Percentiles rank a stretch among this genome's conserved stretches.
These are phyloP conservation scores for Rutstroemia sp. DNA, from an alignment of 2,329 filamentous ascomycete genomes.

Conservation along the genomic window DNA sequence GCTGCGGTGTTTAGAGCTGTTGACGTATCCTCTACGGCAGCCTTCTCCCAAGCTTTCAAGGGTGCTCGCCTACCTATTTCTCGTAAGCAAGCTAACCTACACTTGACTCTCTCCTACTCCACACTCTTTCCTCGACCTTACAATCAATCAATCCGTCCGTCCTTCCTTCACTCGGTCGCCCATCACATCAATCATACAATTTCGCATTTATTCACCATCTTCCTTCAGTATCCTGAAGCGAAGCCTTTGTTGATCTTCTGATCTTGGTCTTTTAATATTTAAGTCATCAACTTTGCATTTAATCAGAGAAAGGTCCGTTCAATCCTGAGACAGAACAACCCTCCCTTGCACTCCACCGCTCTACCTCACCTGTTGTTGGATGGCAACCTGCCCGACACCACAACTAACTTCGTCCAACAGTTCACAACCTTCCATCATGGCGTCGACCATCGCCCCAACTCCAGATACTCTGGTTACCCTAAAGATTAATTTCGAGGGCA, in stretches of 20 bases:
- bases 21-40: no score
- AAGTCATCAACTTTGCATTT: not conserved
- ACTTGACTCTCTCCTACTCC: no score
- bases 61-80: no score
- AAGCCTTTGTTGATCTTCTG: not conserved
- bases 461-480: slow-evolving; percentile 73
- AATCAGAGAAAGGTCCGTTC: not conserved
- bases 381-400: no score
- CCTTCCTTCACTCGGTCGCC: not conserved
- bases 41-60: no score
- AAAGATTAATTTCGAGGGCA: slow-evolving; percentile 74
- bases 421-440: slow-evolving; percentile 21
- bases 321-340: not conserved
- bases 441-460: slow-evolving; percentile 25
- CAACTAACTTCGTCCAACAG: no score
- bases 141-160: not conserved
- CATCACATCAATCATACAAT: not conserved
- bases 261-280: not conserved
- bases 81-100: no score
- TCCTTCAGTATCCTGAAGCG: not conserved
- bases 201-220: not conserved
- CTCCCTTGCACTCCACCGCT: not conserved
- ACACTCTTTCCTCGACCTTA: no score
- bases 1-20: no score
- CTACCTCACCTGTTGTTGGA: no score